Evolutionary conservation across 2,329 filamentous ascomycete species (phyloP), one percentile per base, ranked within the genome.

Genomic region (Sporothrix curviconia): DNA sequence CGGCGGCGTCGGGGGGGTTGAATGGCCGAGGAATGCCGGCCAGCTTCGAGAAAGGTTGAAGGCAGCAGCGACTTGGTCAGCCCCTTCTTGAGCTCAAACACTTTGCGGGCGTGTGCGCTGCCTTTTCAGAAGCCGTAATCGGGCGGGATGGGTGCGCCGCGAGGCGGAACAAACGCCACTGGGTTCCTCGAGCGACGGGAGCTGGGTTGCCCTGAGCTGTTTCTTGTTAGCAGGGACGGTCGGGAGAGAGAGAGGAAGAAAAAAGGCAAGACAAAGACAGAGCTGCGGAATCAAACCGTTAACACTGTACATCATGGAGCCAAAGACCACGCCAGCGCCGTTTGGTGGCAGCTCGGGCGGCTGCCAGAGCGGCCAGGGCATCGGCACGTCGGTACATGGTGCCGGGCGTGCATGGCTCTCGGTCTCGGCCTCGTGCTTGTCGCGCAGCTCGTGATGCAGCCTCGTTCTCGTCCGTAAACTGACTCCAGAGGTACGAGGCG

Each of bases 21-120:
- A n/a, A 82, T 72, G 9, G 82, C n/a, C 79, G 58, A 95, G 76
- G 14, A n/a, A 88, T 76, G 24, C 90, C 90, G 0, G 87, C 76
- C 5, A 97, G 81, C 67, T n/a, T 95, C 90, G 44, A 97, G 79
- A 67, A 95, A 97, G n/a, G 68, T 92, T 95, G 44, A 97, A n/a
- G n/a, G 77, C 0, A 97, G 78, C 1, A 96, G 76, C 3, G 89
- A 92, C 68, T 95, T 95, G 61, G 89, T 84, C 30, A 96, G 80
- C n/a, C n/a, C n/a, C 52, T 85, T 82, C 65, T 90, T 87, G 2
- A 94, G 82, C 67, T 89, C 79, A 62, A 85, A 77, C 3, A 83
- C 82, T 44, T 83, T 81, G 67, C 87, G 82, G 59, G 80, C 77
- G 68, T 85, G 78, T 28, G 74, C 75, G 59, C 76, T n/a, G n/a